A percentile compares a stretch with the other conserved stretches of the same genome.
Evolutionary conservation across 495 filamentous ascomycete genomes (phyloP).

Genomic region (Apodospora peruviana): DNA sequence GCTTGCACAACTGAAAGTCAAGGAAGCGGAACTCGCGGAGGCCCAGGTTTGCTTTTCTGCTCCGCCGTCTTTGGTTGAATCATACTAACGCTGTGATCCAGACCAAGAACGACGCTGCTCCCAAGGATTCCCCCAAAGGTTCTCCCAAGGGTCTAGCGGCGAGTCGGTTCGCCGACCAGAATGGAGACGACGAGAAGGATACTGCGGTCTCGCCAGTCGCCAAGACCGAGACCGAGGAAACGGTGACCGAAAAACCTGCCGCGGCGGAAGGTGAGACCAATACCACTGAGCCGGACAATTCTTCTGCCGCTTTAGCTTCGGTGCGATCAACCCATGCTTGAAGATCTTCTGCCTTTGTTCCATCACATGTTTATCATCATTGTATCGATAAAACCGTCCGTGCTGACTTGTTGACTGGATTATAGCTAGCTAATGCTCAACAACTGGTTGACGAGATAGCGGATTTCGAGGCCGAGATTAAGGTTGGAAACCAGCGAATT

Average conservation of each 20-base stretch:
- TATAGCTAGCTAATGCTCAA: conserved; percentile 46
- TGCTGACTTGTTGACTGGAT: conserved; percentile 9
- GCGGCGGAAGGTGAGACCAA: conserved; percentile 49
- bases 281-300: conserved; percentile 46
- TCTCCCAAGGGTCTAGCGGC: conserved; percentile 37
- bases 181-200: conserved; percentile 12
- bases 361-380: not conserved
- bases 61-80: not conserved
- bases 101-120: conserved; percentile 21
- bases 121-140: no score
- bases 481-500: conserved; percentile 37
- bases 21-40: conserved; percentile 50
- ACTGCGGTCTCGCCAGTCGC: not conserved
- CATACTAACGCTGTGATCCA: conserved; percentile 1
- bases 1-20: conserved; percentile 42
- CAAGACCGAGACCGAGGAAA: conserved; percentile 13
- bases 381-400: not conserved
- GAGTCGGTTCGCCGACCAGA: conserved; percentile 36
- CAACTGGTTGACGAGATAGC: conserved; percentile 38
- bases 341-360: conserved; percentile 17
- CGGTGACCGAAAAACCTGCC: conserved; percentile 17
- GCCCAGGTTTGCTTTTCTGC: conserved; percentile 30
- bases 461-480: conserved; percentile 43
- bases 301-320: conserved; percentile 52
- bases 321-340: conserved; percentile 47